Evolutionary conservation across 2,329 filamentous ascomycete genomes (phyloP).

Genomic region (Aspergillus piperis): DNA sequence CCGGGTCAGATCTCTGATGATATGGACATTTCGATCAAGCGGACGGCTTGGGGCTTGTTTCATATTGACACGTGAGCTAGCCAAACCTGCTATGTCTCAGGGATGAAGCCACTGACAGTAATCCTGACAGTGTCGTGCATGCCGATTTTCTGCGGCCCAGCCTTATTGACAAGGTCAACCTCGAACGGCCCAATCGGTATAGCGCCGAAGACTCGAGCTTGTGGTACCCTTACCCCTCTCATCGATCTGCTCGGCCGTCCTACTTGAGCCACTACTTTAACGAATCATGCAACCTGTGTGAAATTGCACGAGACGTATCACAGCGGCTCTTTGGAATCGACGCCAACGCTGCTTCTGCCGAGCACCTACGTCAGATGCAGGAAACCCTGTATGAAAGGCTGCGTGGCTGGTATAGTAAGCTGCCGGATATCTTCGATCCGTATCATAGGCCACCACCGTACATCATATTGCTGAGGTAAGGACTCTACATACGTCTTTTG

Average conservation of each 20-base stretch:
- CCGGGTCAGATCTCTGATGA: conserved; percentile 29
- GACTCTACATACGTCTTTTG: neutral
- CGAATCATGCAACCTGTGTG: conserved; percentile 36
- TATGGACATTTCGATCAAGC: conserved; percentile 33
- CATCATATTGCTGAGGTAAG: conserved; percentile 25
- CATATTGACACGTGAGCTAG: conserved; percentile 41
- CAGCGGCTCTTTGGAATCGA: conserved; percentile 31
- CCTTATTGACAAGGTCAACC: conserved; percentile 37
- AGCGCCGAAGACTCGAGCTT: conserved; percentile 21
- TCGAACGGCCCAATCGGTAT: conserved; percentile 23
- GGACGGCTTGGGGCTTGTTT: conserved; percentile 42
- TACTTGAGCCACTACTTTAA: conserved; percentile 37
- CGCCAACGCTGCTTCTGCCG: neutral
- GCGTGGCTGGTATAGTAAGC: conserved; percentile 30
- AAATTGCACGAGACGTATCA: conserved; percentile 40
- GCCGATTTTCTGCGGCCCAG: conserved; percentile 38
- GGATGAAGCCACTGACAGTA: neutral
- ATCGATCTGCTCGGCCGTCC: conserved; percentile 29
- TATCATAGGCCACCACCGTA: conserved; percentile 34
- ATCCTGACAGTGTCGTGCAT: conserved; percentile 34
- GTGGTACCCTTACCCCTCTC: conserved; percentile 39
- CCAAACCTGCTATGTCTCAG: neutral
- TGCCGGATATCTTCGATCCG: conserved; percentile 33
- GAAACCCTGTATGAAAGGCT: conserved; percentile 34
- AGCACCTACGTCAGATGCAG: conserved; percentile 24